Percentiles rank a stretch among this genome's conserved stretches.
Evolutionary conservation across 208 protist genomes (phyloP).

Genomic region (Zelonia costaricensis): DNA sequence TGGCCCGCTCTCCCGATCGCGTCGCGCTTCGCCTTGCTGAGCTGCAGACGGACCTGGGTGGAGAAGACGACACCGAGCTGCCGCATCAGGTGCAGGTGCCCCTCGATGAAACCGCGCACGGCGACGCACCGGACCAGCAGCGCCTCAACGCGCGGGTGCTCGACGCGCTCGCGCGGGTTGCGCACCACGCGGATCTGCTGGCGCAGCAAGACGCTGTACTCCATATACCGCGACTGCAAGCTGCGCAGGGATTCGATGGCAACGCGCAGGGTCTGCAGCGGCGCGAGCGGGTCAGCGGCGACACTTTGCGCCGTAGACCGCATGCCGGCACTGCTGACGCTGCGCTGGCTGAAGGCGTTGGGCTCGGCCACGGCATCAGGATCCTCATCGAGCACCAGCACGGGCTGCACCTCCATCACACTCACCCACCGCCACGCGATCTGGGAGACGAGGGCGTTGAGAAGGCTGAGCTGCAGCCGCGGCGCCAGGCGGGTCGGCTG

Average conservation of each 20-base stretch:
- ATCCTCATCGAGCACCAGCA: constrained; percentile 39
- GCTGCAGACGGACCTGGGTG: constrained; percentile 17
- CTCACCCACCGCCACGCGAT: constrained; percentile 48
- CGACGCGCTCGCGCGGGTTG: constrained; percentile 7
- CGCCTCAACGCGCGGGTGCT: constrained; percentile 46
- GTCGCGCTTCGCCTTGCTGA: constrained; percentile 4
- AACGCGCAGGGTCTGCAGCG: constrained; percentile 32
- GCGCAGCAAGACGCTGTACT: constrained; percentile 35
- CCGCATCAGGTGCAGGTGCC: constrained; percentile 43
- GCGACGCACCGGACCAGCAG: constrained; percentile 43
- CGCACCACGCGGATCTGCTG: constrained; percentile 28
- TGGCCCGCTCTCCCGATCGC: too few relatives aligned
- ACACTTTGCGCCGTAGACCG: not conserved
- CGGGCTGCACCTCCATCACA: constrained; percentile 36
- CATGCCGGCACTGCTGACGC: not conserved
- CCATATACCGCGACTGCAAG: constrained; percentile 46
- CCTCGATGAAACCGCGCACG: constrained; percentile 49
- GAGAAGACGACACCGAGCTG: constrained; percentile 60
- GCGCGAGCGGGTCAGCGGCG: constrained; percentile 8
- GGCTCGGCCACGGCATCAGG: constrained; percentile 13
- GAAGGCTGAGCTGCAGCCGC: constrained; percentile 45
- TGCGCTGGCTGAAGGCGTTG: constrained; percentile 1
- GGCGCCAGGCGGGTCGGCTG: constrained; percentile 50
- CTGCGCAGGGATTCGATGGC: constrained; percentile 36
- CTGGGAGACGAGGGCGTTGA: constrained; percentile 51